Evolutionary conservation across 2,329 filamentous ascomycete species (phyloP).

Genomic region (Monascus ruber): DNA sequence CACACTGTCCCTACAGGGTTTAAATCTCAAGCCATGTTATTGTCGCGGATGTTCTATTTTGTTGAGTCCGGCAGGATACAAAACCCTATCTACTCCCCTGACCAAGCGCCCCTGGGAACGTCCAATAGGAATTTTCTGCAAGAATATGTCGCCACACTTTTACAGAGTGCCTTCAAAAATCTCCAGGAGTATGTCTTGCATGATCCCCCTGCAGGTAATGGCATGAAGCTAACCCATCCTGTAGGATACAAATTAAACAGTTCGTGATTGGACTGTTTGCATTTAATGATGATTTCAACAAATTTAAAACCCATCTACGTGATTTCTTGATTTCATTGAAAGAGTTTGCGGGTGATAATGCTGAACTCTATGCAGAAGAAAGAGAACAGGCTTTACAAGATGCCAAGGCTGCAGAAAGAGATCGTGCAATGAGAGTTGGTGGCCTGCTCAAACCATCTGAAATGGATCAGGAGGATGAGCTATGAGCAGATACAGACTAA

Average conservation of each 20-base stretch:
- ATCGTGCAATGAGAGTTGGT: slow-evolving; percentile 87
- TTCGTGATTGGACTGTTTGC: slow-evolving; percentile 88
- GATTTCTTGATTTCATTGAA: slow-evolving; percentile 97
- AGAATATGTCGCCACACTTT: slow-evolving; percentile 71
- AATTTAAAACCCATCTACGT: slow-evolving; percentile 90
- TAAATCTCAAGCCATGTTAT: slow-evolving; percentile 89
- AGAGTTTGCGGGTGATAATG: slow-evolving; percentile 91
- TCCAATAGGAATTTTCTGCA: slow-evolving; percentile 83
- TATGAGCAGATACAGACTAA: slow-evolving; percentile 43
- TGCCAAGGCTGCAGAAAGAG: slow-evolving; percentile 76
- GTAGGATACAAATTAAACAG: slow-evolving; percentile 68
- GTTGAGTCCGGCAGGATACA: slow-evolving; percentile 83
- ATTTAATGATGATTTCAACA: slow-evolving; percentile 76
- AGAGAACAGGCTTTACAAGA: slow-evolving; percentile 84
- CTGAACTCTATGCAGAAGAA: slow-evolving; percentile 86
- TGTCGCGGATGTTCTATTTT: slow-evolving; percentile 94
- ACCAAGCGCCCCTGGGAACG: slow-evolving; percentile 73
- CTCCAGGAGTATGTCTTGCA: slow-evolving; percentile 61
- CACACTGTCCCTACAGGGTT: slow-evolving; percentile 45
- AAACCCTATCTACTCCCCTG: slow-evolving; percentile 76
- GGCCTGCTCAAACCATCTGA: slow-evolving; percentile 96
- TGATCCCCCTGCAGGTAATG: slow-evolving; percentile 1
- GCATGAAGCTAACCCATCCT: slow-evolving; percentile 23
- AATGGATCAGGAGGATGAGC: slow-evolving; percentile 70
- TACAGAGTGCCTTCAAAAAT: slow-evolving; percentile 88